Base-by-base conservation (phyloP, 805 yeast genomes). In the Grigorovia transvaalensis region DNA sequence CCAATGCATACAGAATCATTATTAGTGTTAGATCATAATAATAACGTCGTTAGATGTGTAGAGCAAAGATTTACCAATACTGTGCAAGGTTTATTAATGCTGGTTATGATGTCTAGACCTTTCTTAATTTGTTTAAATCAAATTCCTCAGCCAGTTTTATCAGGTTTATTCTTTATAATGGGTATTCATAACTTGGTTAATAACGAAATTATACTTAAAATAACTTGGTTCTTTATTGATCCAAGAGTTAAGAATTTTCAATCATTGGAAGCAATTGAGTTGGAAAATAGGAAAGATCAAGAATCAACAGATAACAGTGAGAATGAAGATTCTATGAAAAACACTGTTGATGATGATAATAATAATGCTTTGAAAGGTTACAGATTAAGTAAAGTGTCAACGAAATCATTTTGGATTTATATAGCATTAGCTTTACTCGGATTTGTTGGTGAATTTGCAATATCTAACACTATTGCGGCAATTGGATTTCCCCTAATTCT, bases 121-220 rank as follows among this genome's bases (percentile, higher is more conserved):
- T 75, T 91, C 38, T 72, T 91, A 53, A 74, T 82, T 0, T 91
- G 93, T 9, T 70, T 93, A 33, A 91, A 90, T 0, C 71, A 81
- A 33, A 85, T 91, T 29, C 99, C 99, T 0, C 97, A 91, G 64
- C 93, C 95, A 8, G 95, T 91, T 1, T 71, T 91, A 18, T 86
- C 96, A 0, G 99, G 99, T 0, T 72, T 93, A 47, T 91, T 93
- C 65, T 90, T 89, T 74, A 80, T 88, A 54, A 91, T 91, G 98
- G 97, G 96, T 0, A 73, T 88, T 0, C 78, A 84, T 1, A 96
- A 96, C 0, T 63, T 91, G 19, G 74, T 83, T 53, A 79, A 74
- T 5, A 88, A 86, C 61, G 81, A 74, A 3, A 79, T 91, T 4
- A 72, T 84, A 3, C 72, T 76, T 50, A 76, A 85, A 53, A 69